Evolutionary conservation across 176 grass and related monocot species (phyloP).

Genomic region (Miscanthus lutarioriparius): DNA sequence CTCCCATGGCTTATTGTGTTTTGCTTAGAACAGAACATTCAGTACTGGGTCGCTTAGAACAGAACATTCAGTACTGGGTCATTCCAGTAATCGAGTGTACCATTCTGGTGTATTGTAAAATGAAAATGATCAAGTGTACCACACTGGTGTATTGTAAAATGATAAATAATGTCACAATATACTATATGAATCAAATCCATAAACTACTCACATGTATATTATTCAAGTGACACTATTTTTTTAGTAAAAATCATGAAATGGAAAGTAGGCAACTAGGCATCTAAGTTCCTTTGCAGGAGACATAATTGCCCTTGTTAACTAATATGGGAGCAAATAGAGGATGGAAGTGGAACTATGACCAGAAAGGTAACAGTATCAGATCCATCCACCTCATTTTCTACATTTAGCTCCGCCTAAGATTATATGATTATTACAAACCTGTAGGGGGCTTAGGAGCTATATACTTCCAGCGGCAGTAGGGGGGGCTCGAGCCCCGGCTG

Average conservation of each 20-base stretch:
- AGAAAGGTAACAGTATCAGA: not conserved
- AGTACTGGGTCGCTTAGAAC: not conserved
- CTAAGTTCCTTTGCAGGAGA: not conserved
- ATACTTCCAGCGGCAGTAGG: not conserved
- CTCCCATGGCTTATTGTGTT: not conserved
- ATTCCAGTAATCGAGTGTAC: not conserved
- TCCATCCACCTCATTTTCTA: not conserved
- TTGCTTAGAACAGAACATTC: not conserved
- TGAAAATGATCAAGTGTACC: not conserved
- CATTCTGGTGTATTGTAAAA: not conserved
- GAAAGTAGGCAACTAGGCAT: not conserved
- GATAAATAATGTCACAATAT: not conserved
- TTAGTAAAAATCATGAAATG: not conserved
- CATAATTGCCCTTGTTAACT: not conserved
- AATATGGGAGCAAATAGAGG: not conserved
- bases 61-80: not conserved
- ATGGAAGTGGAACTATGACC: not conserved
- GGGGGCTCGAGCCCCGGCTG: not conserved
- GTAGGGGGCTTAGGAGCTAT: not conserved
- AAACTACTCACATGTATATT: not conserved
- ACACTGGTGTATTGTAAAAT: not conserved
- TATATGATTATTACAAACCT: not conserved
- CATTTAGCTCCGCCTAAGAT: not conserved
- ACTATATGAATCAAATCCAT: not conserved
- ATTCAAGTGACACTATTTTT: not conserved